These are phyloP conservation scores for Ustilago xerochloae DNA, from an alignment of 1,284 basidiomycete genomes.

Conservation along the genomic window DNA sequence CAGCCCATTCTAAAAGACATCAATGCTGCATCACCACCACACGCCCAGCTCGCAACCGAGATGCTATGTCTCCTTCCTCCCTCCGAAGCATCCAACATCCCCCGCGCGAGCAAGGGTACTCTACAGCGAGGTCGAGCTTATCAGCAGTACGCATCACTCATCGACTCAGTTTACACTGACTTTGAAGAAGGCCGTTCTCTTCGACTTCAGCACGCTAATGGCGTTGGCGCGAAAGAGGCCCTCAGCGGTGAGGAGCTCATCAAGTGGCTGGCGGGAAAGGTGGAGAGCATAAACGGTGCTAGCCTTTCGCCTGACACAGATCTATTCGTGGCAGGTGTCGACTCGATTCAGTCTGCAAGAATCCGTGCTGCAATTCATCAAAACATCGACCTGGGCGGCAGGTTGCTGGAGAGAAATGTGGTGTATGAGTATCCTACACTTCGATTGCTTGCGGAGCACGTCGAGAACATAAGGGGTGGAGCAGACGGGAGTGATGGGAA, in stretches of 20 bases:
- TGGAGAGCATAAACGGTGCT: constrained; percentile 26
- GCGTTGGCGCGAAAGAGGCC: background rate
- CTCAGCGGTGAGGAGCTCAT: constrained; percentile 15
- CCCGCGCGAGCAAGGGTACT: constrained; percentile 55
- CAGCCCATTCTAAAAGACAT: constrained; percentile 22
- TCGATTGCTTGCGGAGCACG: constrained; percentile 39
- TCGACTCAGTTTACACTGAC: constrained; percentile 41
- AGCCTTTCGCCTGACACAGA: constrained; percentile 23
- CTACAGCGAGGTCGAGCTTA: constrained; percentile 52
- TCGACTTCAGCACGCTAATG: background rate
- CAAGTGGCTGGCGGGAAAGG: constrained; percentile 21
- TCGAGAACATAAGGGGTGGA: constrained; percentile 34
- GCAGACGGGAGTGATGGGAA: constrained; percentile 1
- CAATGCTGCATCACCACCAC: constrained; percentile 41
- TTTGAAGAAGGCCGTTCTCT: constrained; percentile 53
- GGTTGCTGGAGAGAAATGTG: constrained; percentile 34
- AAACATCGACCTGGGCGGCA: constrained; percentile 17
- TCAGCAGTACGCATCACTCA: constrained; percentile 26
- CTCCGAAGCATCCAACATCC: constrained; percentile 17
- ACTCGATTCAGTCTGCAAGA: constrained; percentile 52
- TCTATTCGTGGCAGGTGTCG: constrained; percentile 51
- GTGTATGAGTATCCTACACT: constrained; percentile 51
- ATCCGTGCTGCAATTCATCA: constrained; percentile 51
- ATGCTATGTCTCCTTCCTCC: constrained; percentile 42
- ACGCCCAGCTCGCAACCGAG: constrained; percentile 45